phyloP scores from a whole-genome alignment of 352 stramenopile species.

The Halophytophthora polymorphica region DNA sequence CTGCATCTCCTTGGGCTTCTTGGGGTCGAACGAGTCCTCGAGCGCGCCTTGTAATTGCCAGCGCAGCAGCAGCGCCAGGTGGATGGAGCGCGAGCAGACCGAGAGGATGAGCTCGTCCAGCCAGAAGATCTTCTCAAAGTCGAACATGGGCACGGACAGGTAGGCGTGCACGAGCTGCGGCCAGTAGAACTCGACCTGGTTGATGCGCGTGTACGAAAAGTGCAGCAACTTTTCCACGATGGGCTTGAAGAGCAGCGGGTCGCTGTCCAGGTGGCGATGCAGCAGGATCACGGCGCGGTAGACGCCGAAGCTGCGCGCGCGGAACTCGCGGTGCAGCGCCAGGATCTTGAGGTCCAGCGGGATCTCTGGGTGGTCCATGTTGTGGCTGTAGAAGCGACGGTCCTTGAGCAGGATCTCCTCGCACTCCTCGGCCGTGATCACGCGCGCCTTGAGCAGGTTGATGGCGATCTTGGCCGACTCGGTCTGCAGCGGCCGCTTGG shows the following conservation, averaged over 20 bases:
- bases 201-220: slow-evolving; percentile 87
- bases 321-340: slow-evolving; percentile 85
- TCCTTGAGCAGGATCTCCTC: slow-evolving; percentile 84
- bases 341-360: slow-evolving; percentile 85
- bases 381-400: slow-evolving; percentile 81
- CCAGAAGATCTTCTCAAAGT: slow-evolving; percentile 90
- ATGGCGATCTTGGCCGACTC: slow-evolving; percentile 86
- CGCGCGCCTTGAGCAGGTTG: slow-evolving; percentile 74
- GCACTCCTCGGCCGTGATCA: slow-evolving; percentile 86
- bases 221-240: slow-evolving; percentile 82
- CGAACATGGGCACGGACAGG: slow-evolving; percentile 84
- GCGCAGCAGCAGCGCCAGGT: slow-evolving; percentile 76
- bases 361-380: slow-evolving; percentile 80
- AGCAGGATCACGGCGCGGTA: slow-evolving; percentile 84
- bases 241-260: slow-evolving; percentile 83
- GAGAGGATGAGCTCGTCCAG: slow-evolving; percentile 87
- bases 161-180: slow-evolving; percentile 89
- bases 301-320: slow-evolving; percentile 71
- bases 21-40: slow-evolving; percentile 78
- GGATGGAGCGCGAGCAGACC: slow-evolving; percentile 84
- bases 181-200: slow-evolving; percentile 92
- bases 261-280: slow-evolving; percentile 82
- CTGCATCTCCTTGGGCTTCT: slow-evolving; percentile 79
- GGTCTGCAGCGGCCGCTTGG: slow-evolving; percentile 76
- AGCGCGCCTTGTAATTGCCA: slow-evolving; percentile 87